A percentile compares a stretch with the other conserved stretches of the same genome.
Conservation (phyloP, 2,329 filamentous ascomycete species). For the Harringtonia aguacate region DNA sequence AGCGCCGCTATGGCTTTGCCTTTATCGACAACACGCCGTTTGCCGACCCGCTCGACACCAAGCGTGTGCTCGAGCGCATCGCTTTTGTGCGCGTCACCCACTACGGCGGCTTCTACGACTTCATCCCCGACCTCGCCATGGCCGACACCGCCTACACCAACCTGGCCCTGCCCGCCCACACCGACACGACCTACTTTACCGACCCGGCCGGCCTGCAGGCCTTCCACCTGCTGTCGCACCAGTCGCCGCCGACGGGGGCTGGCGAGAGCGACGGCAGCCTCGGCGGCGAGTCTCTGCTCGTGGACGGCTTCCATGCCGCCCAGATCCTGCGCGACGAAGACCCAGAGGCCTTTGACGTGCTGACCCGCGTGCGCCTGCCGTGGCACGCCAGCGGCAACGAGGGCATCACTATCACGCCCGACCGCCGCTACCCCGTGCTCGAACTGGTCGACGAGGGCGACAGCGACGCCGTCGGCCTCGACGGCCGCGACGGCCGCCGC, state of each 20-base stretch:
- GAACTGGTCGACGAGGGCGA: conserved; percentile 35
- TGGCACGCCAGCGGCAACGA: conserved; percentile 87
- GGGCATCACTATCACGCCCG: conserved; percentile 69
- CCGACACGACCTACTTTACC: conserved; percentile 92
- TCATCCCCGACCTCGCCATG: conserved; percentile 76
- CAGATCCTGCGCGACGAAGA: conserved; percentile 43
- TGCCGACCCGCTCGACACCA: conserved; percentile 56
- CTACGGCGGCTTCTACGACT: conserved; percentile 74
- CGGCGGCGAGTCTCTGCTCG: conserved; percentile 71
- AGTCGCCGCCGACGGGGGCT: conserved; percentile 27
- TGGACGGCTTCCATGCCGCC: conserved; percentile 77
- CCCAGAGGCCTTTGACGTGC: conserved; percentile 41
- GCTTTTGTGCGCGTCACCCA: conserved; percentile 83
- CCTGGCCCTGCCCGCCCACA: conserved; percentile 72
- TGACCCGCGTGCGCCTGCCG: conserved; percentile 49
- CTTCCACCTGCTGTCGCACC: conserved; percentile 83
- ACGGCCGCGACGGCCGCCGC: neutral
- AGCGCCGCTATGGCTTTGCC: conserved; percentile 64
- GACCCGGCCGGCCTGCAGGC: conserved; percentile 86
- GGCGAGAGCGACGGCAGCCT: conserved; percentile 10
- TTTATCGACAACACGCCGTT: conserved; percentile 62
- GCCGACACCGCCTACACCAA: conserved; percentile 91
- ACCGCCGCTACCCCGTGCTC: conserved; percentile 60
- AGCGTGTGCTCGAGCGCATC: conserved; percentile 68
- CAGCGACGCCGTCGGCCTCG: conserved; percentile 5